Evolutionary conservation across 352 stramenopile species (phyloP), one percentile per base, ranked within the genome.

Genomic region (Aphanomyces astaci): DNA sequence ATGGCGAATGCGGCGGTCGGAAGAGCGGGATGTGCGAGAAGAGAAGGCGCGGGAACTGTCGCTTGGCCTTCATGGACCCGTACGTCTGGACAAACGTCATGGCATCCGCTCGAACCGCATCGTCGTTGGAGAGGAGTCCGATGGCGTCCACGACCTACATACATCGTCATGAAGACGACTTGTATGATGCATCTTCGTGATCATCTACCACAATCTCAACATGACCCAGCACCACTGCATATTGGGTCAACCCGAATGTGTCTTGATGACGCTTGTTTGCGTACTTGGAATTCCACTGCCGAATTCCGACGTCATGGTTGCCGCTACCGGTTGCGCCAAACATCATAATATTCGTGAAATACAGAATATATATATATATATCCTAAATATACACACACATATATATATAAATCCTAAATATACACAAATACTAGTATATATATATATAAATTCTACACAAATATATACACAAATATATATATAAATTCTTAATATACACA

Each of bases 231-330:
- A 59, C 51, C 5, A 59, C 51, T 5, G 25, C 15, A n/a, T 59
- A 59, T 36, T 59, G 51, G 5, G 25, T 59, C 51, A 59, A 19
- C 4, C 51, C 51, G 33, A 59, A 59, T 1, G 51, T 32, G 19
- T 59, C 51, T 1, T 28, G 51, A 19, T 59, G 51, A 25, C 22
- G 51, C 7, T 19, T 7, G 30, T 59, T 59, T 5, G 51, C 51
- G 30, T 25, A 10, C 7, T 30, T 4, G 11, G 1, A 33, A 30
- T 59, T 59, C 51, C 51, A 59, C 30, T 2, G 51, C 5, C 30
- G 25, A 25, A 59, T 59, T 4, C 51, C 51, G 7, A 59, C 51
- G 51, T 59, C 51, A 32, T 59, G 51, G 51, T 59, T 59, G 30
- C 51, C 51, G 30, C 51, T 59, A n/a, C n/a, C n/a, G n/a, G n/a